These are phyloP conservation scores for Euphrasia confusa DNA, from an alignment of 257 asterid genomes.

Conservation along the genomic window DNA sequence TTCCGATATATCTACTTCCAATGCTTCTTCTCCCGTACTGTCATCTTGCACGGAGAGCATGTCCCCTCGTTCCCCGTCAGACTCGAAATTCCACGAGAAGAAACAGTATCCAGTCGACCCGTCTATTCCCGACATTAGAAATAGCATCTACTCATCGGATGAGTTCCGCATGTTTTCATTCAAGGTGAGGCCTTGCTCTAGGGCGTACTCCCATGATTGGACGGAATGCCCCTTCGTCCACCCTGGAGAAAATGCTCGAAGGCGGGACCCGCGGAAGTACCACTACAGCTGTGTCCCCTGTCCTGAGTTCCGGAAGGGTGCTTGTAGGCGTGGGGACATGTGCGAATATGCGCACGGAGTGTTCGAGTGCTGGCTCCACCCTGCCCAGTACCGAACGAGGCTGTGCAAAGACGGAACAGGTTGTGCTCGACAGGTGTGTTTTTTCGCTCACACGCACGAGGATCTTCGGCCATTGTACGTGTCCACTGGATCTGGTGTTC, in stretches of 20 bases:
- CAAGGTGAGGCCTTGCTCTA: slow-evolving; percentile 93
- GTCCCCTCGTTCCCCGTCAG: slow-evolving; percentile 63
- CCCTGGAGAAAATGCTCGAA: slow-evolving; percentile 94
- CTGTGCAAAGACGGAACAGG: slow-evolving; percentile 84
- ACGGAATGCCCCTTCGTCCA: slow-evolving; percentile 95
- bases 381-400: slow-evolving; percentile 50
- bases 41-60: slow-evolving; percentile 61
- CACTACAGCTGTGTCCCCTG: slow-evolving; percentile 98
- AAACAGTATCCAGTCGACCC: slow-evolving; percentile 91
- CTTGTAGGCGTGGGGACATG: slow-evolving; percentile 94
- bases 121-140: slow-evolving; percentile 81
- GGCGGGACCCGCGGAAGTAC: slow-evolving; percentile 88
- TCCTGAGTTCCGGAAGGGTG: slow-evolving; percentile 86
- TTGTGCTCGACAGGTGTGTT: slow-evolving; percentile 83
- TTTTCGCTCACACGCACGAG: slow-evolving; percentile 80
- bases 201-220: slow-evolving; percentile 99
- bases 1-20: slow-evolving; percentile 61
- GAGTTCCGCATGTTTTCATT: slow-evolving; percentile 33
- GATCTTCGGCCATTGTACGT: slow-evolving; percentile 88
- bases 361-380: too few relatives aligned
- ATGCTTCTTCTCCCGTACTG: slow-evolving; percentile 56
- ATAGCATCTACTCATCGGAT: slow-evolving; percentile 73
- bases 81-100: slow-evolving; percentile 47
- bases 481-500: slow-evolving; percentile 89
- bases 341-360: slow-evolving; percentile 85